Base-by-base conservation (phyloP, 1,139 yeast species). In the Suhomyces ambrosiae region DNA sequence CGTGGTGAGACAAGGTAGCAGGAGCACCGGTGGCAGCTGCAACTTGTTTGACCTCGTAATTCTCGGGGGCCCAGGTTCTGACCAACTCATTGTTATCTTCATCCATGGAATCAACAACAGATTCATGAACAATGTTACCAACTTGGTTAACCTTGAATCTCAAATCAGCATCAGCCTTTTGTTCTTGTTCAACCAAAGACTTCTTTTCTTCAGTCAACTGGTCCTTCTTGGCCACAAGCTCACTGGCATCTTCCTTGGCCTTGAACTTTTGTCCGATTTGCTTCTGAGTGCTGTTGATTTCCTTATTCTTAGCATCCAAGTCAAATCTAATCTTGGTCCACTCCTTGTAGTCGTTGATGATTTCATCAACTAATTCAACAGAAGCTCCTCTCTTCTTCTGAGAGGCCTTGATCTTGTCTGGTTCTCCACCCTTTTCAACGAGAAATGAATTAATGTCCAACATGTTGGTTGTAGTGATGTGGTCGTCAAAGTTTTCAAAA, bases 351-450 rank as follows among this genome's bases (percentile, higher is more conserved):
- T 83, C 96, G 47, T 71, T 74, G 61, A 94, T 86, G 60, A 92
- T 89, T 68, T 92, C 97, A 60, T 92, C 99, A 33, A 92, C 97
- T 40, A 92, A 61, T 65, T 92, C 98, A 37, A 89, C 97, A 23
- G 94, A 72, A 53, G 80, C 97, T 44, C 96, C 96, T 74, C 99
- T 87, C 49, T 95, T 95, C 65, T 73, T 80, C 67, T 92, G 98
- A 25, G 97, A 89, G 54, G 72, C 80, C 61, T 85, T 85, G 59
- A 92, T 88, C 46, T 73, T 71, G 52, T 89, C 94, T 30, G 98
- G 97, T 63, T 89, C 80, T 50, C 97, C 98, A 44, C 98, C 98
- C 68, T 88, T 89, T 61, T 92, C 98, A 53, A 82, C 95, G 53
- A 92, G 80, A 61, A 92, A 92, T 58, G 86, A 85, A 56, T 83